A percentile compares a stretch with the other conserved stretches of the same genome.
These are phyloP conservation scores for Colletotrichum musae DNA, from an alignment of 2,329 filamentous ascomycete species.

Conservation along the genomic window DNA sequence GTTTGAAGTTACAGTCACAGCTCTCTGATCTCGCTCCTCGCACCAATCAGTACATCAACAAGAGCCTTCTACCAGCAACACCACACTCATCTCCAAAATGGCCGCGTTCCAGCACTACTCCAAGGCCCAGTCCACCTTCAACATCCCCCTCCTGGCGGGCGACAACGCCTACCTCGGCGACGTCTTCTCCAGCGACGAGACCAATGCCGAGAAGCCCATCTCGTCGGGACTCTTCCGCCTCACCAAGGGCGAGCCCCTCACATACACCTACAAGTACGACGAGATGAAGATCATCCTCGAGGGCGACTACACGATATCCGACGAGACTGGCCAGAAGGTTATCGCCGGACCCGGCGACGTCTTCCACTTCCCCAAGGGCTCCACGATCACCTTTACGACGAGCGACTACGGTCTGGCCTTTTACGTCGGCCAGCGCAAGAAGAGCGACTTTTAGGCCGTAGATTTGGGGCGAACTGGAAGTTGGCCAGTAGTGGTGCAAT, in stretches of 20 bases:
- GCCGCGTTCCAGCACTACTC: slow-evolving; percentile 65
- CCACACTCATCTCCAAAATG: slow-evolving; percentile 46
- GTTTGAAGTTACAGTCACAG: no score
- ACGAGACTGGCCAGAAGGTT: slow-evolving; percentile 73
- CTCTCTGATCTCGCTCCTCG: neutral
- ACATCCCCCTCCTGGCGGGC: slow-evolving; percentile 76
- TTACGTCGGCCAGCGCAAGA: slow-evolving; percentile 61
- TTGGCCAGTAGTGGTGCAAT: neutral
- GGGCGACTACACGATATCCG: slow-evolving; percentile 75
- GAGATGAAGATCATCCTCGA: slow-evolving; percentile 83
- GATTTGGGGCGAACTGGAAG: fast-evolving
- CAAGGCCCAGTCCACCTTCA: slow-evolving; percentile 71
- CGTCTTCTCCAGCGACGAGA: slow-evolving; percentile 68
- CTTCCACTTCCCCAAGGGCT: slow-evolving; percentile 77
- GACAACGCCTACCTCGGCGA: slow-evolving; percentile 79
- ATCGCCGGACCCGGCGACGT: slow-evolving; percentile 74
- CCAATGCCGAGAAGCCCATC: slow-evolving; percentile 71
- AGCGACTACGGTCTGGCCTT: slow-evolving; percentile 73
- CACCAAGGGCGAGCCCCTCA: slow-evolving; percentile 76
- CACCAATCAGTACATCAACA: no score
- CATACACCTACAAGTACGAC: slow-evolving; percentile 79
- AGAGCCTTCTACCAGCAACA: neutral
- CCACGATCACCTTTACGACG: slow-evolving; percentile 76
- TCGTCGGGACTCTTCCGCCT: slow-evolving; percentile 77
- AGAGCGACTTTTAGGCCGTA: slow-evolving; percentile 46